Base-by-base conservation (phyloP, 768 basidiomycete genomes). In the Suillus alpinus region DNA sequence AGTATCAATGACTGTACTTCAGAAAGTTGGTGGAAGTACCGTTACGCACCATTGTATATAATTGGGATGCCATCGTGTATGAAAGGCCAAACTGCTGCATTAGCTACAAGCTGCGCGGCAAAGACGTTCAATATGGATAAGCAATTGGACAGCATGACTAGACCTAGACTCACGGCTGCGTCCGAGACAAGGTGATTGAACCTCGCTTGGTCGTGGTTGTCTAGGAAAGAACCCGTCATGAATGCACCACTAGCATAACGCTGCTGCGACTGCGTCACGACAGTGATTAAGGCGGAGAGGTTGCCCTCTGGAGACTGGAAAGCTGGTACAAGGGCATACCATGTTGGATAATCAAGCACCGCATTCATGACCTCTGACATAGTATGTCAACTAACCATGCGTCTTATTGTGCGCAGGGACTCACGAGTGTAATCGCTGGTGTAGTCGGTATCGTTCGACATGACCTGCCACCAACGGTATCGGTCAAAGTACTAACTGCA, bases 171-270 rank as follows among this genome's bases (percentile, higher is more conserved):
- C 66, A 80, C 78, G 59, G 76, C 74, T 2, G 72, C 66, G 64
- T 84, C 83, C 34, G 70, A 69, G 16, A 78, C 78, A 44, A 76
- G 49, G 6, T 77, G 79, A 36, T 69, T 71, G 61, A 84, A 81
- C 18, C 83, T 77, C 10, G 83, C 78, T 57, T 83, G 77, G 63
- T 84, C 83, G 53, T 84, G 83, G 66, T 84, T 84, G 68, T 84
- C 83, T 46, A 84, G 70, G 72, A 84, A 84, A 6, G 79, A 75
- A 9, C 78, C 83, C 0, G 76, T 75, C 67, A 73, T 71, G 64
- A 78, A 77, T 37, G 72, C 57, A 29, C 81, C 78, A 34, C 73
- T 72, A 47, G 75, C 73, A 64, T 80, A 81, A n/a, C 65, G 57
- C 4, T 62, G 58, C 59, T 82, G 81, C 2, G 76, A 65, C 29